These are phyloP conservation scores for Lindgomyces ingoldianus DNA, from an alignment of 495 filamentous ascomycete genomes.

Conservation along the genomic window DNA sequence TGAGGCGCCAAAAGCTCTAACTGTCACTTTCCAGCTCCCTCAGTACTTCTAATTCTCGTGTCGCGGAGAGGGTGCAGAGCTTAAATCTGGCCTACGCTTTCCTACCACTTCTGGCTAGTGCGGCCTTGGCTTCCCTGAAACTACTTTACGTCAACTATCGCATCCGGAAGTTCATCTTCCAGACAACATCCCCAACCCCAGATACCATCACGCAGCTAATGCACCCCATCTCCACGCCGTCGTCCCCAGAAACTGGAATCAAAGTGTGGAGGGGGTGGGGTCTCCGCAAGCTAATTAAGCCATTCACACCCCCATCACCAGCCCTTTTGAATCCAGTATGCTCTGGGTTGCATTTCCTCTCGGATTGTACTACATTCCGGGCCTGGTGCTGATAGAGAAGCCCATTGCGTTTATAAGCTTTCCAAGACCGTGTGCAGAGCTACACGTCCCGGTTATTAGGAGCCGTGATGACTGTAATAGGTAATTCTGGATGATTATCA, in stretches of 20 bases:
- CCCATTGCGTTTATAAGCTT: not conserved
- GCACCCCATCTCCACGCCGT: not conserved
- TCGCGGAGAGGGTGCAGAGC: too few relatives aligned
- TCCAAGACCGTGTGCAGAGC: not conserved
- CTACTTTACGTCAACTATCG: not conserved
- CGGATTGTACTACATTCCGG: not conserved
- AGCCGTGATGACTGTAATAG: not conserved
- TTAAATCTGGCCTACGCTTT: too few relatives aligned
- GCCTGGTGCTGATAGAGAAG: not conserved
- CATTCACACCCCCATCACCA: not conserved
- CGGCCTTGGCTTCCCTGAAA: not conserved
- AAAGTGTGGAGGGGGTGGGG: constrained; percentile 10
- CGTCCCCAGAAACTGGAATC: constrained; percentile 2
- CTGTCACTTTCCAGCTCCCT: too few relatives aligned
- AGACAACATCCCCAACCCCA: not conserved
- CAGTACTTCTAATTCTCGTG: too few relatives aligned
- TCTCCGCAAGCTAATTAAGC: not conserved
- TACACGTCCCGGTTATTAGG: constrained; percentile 4
- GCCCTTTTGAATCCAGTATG: not conserved
- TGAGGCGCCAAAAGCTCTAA: too few relatives aligned
- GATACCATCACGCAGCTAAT: not conserved
- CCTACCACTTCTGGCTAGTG: not conserved
- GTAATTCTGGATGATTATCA: constrained; percentile 12
- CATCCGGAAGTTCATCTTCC: constrained; percentile 17
- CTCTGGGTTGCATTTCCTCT: not conserved